Conservation (phyloP, 176 grass and related monocot genomes). For the Bolboschoenus planiculmis region DNA sequence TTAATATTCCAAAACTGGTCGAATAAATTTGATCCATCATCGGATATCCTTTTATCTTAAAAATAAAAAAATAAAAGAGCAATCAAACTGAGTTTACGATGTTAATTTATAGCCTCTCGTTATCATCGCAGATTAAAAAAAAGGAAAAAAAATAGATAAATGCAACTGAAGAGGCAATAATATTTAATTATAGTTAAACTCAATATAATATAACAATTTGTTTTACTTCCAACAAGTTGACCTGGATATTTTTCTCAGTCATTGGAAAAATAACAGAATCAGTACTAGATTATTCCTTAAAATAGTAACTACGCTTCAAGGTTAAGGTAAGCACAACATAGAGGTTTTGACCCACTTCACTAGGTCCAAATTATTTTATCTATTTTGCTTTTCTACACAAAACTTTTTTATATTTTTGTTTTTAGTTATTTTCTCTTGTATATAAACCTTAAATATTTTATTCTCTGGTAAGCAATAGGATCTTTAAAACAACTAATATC, state of each 20-base stretch:
- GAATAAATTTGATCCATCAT: neutral
- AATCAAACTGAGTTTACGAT: neutral
- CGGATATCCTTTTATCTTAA: neutral
- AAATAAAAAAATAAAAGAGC: neutral
- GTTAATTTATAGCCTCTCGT: neutral
- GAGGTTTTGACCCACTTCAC: neutral
- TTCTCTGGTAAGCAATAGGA: neutral
- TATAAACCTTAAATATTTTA: neutral
- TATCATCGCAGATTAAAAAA: neutral
- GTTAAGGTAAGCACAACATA: neutral
- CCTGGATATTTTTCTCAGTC: neutral
- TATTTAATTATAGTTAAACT: neutral
- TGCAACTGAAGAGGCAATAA: constrained; percentile 6
- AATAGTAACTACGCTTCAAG: neutral
- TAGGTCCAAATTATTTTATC: neutral
- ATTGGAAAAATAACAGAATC: constrained; percentile 7
- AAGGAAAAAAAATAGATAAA: neutral
- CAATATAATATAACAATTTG: constrained; percentile 9
- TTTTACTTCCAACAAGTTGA: neutral
- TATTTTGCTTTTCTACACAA: neutral
- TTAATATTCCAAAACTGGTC: neutral
- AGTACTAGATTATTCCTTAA: constrained; percentile 10
- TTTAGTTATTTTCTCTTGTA: neutral
- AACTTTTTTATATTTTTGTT: neutral
- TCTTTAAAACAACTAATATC: neutral